Base-by-base conservation (phyloP, 768 basidiomycete genomes). In the Symmetrospora coprosmae region DNA sequence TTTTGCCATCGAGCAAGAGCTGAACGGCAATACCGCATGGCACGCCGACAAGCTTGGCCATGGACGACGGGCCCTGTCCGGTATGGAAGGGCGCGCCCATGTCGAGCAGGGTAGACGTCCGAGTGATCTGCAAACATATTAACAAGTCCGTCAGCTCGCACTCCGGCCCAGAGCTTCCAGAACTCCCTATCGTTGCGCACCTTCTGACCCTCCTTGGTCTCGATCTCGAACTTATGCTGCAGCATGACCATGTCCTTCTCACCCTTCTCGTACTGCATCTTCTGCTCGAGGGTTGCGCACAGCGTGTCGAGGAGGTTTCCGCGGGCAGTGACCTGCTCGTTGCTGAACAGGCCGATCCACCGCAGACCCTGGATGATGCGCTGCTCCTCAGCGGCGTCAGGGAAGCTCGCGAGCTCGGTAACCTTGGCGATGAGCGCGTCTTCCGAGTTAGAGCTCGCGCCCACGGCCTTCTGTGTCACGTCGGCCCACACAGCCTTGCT, bases 211-310 rank as follows among this genome's bases (percentile, higher is more conserved):
- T 96, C 87, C 33, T 79, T 77, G 80, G 85, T 86, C 71, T 90
- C 83, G 35, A 97, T 83, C 67, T 87, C 75, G 71, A 99, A 97
- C 77, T 91, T 92, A 80, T 99, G 92, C 75, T 96, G 92, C 53
- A 99, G 81, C 83, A 97, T 87, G 62, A 99, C 87, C 63, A 97
- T 80, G 73, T 99, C 92, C 11, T 87, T 83, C 74, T 97, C 90
- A 64, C 87, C 87, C 46, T 77, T 74, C 64, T 83, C 85, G 74
- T 92, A 96, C 73, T 82, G 80, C 87, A 96, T 94, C 71, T 92
- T 79, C 62, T 77, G 80, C 77, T 99, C 91, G 48, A 99, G 80
- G 21, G 79, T 82, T 2, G 81, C 86, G 71, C 91, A 94, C 62
- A 99, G 83, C 2, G 94, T 91, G 74, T 94, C 89, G 65, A 99